Conservation (phyloP, 306 rosid species). For the Oemleria cerasiformis region DNA sequence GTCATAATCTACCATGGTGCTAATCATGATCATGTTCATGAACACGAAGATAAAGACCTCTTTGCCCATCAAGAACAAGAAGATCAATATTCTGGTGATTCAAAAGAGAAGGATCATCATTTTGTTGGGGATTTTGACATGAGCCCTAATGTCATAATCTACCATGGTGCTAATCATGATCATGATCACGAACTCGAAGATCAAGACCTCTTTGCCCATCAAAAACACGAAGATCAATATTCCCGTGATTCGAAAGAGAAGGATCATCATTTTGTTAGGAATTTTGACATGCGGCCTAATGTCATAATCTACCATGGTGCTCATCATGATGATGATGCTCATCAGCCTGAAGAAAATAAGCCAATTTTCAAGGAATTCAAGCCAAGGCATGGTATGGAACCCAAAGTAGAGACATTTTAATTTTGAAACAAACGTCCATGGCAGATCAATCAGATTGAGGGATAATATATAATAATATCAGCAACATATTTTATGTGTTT, state of each 20-base stretch:
- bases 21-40: too few relatives aligned
- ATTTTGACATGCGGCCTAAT: constrained; percentile 5
- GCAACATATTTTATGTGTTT: background rate
- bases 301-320: background rate
- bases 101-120: too few relatives aligned
- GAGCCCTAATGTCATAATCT: too few relatives aligned
- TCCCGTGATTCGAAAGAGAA: constrained; percentile 7
- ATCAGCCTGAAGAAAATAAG: background rate
- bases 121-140: too few relatives aligned
- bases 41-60: too few relatives aligned
- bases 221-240: too few relatives aligned
- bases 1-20: background rate
- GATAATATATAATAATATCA: background rate
- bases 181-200: background rate
- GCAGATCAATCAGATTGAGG: background rate
- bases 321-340: background rate
- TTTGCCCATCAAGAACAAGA: too few relatives aligned
- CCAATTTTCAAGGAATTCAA: background rate
- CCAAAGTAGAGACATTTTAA: background rate
- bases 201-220: too few relatives aligned
- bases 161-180: background rate
- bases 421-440: constrained; percentile 10
- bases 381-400: background rate
- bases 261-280: background rate
- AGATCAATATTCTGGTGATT: too few relatives aligned